Percentiles rank a stretch among this genome's conserved stretches.
Evolutionary conservation across 768 basidiomycete species (phyloP).

Genomic region (Tulasnella sp.): DNA sequence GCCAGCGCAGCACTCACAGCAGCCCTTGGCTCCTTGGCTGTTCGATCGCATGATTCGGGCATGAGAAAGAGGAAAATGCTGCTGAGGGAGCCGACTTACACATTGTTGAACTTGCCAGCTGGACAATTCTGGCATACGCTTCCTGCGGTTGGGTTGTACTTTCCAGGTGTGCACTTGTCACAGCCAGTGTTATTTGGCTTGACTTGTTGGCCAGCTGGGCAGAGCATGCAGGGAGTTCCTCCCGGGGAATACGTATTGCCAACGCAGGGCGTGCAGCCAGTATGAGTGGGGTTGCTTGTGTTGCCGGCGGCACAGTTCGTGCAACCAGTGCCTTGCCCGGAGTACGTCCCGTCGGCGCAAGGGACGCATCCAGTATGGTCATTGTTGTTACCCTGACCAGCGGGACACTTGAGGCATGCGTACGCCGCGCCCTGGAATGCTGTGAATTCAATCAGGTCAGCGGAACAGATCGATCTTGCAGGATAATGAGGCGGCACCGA

Average conservation of each 20-base stretch:
- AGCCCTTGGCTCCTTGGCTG: not conserved
- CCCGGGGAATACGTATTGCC: not conserved
- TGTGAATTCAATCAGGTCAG: no score
- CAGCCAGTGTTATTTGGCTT: not conserved
- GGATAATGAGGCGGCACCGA: no score
- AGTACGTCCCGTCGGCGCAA: not conserved
- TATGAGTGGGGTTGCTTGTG: not conserved
- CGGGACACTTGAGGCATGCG: not conserved
- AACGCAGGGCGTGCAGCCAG: not conserved
- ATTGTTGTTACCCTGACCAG: not conserved
- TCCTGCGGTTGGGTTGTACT: not conserved
- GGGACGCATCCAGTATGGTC: not conserved
- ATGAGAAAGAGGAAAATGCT: not conserved
- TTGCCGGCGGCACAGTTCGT: not conserved
- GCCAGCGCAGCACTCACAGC: not conserved
- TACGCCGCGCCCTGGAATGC: no score
- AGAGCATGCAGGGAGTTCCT: not conserved
- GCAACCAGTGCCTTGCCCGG: not conserved
- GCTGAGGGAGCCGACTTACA: not conserved
- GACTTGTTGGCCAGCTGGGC: not conserved
- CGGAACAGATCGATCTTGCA: no score
- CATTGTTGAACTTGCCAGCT: not conserved
- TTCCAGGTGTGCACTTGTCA: not conserved
- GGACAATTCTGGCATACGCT: not conserved
- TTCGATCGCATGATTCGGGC: not conserved